Evolutionary conservation across 2,329 filamentous ascomycete species (phyloP), one percentile per base, ranked within the genome.

Genomic region (Talaromyces sp.): DNA sequence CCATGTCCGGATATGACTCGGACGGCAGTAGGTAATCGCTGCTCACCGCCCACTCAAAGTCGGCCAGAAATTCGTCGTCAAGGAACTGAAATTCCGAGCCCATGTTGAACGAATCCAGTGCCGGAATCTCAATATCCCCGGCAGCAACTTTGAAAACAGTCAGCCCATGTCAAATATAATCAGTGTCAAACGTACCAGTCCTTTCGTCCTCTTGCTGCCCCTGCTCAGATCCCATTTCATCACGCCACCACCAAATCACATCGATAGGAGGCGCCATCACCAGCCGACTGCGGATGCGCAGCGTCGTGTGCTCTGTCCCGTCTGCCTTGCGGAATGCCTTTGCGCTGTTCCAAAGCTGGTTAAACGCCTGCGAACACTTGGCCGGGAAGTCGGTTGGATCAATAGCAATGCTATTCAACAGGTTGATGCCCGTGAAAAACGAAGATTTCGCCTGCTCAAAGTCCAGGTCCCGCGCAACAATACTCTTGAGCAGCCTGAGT

Each of bases 191-290:
- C 22, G 15, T 25, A 25, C 44, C 44, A 11, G 44, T 47, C 8
- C 22, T 25, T 47, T 47, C 19, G 1, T 25, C 44, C 8, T 47
- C 44, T 1, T 47, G 28, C 11, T 10, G 27, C 0, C 19, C 33
- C n/a, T 54, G 47, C 11, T 59, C 57, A 4, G 67, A 65, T 42
- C 75, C 75, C 58, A 72, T 75, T 58, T 78, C 77, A 54, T 78
- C 77, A 7, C 76, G 71, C 75, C 75, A 79, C 77, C 77, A 78
- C 69, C 75, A 77, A 25, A 77, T 69, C 11, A 71, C 65, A 64
- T 79, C 77, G 19, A 78, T 64, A 5, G 78, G 67, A 9, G 71
- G 68, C 59, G 75, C 75, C 7, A 76, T 66, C 0, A 69, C 69
- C 13, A 79, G 64, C 11, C 77, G 74, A 59, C 74, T 75, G 13